Base-by-base conservation (phyloP, 202 grass and related monocot species). In the Digitaria exilis region DNA sequence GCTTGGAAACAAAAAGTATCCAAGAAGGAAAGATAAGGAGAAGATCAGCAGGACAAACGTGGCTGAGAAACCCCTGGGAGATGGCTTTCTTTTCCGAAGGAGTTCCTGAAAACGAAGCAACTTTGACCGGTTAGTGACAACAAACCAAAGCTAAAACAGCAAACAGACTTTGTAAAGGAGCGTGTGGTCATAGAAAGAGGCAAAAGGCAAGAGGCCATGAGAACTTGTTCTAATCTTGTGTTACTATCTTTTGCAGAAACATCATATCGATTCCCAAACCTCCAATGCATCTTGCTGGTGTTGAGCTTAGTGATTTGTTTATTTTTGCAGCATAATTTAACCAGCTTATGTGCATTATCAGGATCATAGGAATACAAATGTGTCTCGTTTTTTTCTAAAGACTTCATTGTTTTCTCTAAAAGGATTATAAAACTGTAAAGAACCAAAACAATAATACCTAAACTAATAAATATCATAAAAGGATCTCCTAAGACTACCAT, bases 61-160 rank as follows among this genome's bases (percentile, higher is more conserved):
- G 17, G 73, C 42, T 13, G 91, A 89, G 81, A 90, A 96, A 63
- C 89, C 91, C 18, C 30, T 31, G 28, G 9, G 31, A 65, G 69
- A 43, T 9, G 21, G 39, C 65, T 69, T 67, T 88, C 46, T 74
- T 62, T 86, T 84, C 64, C 69, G 86, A 44, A 90, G 55, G 24
- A 76, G 70, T 76, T 89, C 91, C 86, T 94, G 88, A 77, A 86
- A 85, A 74, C 29, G 35, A 82, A 82, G 44, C 28, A 65, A 11
- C 14, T 15, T 68, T n/a, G 43, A 45, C 32, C 42, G 68, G 30
- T 90, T 74, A 82, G 67, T 44, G 34, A 71, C 44, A 29, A 64
- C 14, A 86, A 70, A 86, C 35, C 6, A 35, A 28, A 71, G 25
- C 31, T 46, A 30, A 10, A 81, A 57, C 24, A 46, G 39, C 25